Evolutionary conservation across 1,139 yeast genomes (phyloP), one percentile per base, ranked within the genome.

Genomic region (Suhomyces ambrosiae): DNA sequence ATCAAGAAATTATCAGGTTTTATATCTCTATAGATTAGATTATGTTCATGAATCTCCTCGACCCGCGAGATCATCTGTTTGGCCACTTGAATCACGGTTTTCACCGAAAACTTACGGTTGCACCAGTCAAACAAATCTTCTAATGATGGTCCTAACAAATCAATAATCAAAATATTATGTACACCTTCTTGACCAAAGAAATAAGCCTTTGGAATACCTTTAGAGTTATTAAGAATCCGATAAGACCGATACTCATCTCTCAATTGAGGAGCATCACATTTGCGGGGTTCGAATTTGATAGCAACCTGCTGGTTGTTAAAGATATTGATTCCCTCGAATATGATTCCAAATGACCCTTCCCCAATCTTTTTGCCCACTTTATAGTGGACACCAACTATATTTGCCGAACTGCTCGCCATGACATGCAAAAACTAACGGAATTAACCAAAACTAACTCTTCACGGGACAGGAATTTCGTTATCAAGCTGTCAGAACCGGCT

Each of bases 61-160:
- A 84, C 82, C 48, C 84, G 58, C 35, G 74, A 64, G 41, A 84
- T 78, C 92, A 84, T 84, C 58, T 84, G 90, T 38, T 76, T 80
- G 2, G 89, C 86, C 15, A 82, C 79, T 54, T 81, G 86, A 15
- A 82, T 82, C 32, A 82, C 88, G 0, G 90, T 82, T 53, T 81
- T 78, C 25, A 80, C 73, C n/a, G 77, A 62, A 50, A 84, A 83
- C 53, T 75, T 74, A 30, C 92, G 71, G 12, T 84, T 83, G 63
- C 92, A 84, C 92, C 90, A 84, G 54, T 84, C 92, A 62, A 84
- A 84, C 40, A 84, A 64, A 57, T 84, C 92, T 55, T 84, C 90
- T 42, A 84, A 67, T 1, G 88, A 82, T 2, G 92, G 92, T 1
- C 92, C 92, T 42, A 84, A 61, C 23, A 84, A 63, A 51, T 84